Evolutionary conservation across 257 asterid species (phyloP), one percentile per base, ranked within the genome.

Genomic region (Prunella vulgaris): DNA sequence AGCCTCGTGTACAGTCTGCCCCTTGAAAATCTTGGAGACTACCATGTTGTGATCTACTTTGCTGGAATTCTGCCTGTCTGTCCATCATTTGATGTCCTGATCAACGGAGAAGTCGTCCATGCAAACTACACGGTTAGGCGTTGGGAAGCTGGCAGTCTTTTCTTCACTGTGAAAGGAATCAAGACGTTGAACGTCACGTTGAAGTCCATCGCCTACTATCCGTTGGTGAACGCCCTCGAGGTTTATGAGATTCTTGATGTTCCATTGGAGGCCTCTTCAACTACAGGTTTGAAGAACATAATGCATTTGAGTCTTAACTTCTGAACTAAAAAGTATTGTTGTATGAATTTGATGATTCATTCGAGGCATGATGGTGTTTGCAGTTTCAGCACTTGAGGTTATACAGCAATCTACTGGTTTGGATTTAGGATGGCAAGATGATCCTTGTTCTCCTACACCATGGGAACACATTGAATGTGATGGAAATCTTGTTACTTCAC

Each of bases 301-400:
- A 32, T 32, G 37, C n/a, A n/a, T n/a, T n/a, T n/a, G n/a, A n/a
- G n/a, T n/a, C n/a, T n/a, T n/a, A n/a, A n/a, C n/a, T n/a, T n/a
- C n/a, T n/a, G n/a, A n/a, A n/a, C n/a, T n/a, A n/a, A n/a, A n/a
- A n/a, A n/a, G n/a, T n/a, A n/a, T n/a, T n/a, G n/a, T 10, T 38
- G 44, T 21, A 58, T 24, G 69, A 76, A 25, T 61, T 35, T 25
- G 22, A 27, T 53, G 17, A 42, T 70, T 65, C 20, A 12, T 54
- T 52, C 46, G 3, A 33, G 52, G 56, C 46, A 30, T 53, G 24
- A 21, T 62, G 60, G 21, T 7, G 14, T 66, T 61, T 70, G 77
- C 83, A 93, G 98, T 90, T 74, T 88, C 98, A 54, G 98, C 98
- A 0, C 97, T 93, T 48, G 87, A 86, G 82, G 93, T 93, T 74